Base-by-base conservation (phyloP, 2,329 filamentous ascomycete genomes). In the Exophiala oligosperma region DNA sequence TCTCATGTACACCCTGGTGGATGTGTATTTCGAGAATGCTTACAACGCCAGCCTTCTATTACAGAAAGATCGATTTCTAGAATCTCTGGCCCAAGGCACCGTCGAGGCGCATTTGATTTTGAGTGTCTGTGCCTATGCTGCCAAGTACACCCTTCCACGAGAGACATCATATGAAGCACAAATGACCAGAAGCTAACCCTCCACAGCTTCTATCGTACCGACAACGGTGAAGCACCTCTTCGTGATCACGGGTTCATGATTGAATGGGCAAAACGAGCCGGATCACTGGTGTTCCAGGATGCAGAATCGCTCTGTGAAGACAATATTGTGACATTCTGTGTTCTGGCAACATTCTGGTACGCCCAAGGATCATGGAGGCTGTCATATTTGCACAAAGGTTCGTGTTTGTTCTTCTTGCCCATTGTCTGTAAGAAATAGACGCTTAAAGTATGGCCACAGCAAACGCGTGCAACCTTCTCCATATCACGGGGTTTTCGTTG, bases 101-200 rank as follows among this genome's bases (percentile, higher is more conserved):
- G 57, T 35, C 11, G 21, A 11, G 23, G 9, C 54, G 12, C 58
- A 60, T 51, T 14, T 60, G 11, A 35, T 60, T 6, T 48, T 60
- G 28, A 60, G 58, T 43, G 26, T 60, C 49, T 60, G 58, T 41
- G 58, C 58, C 7, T 60, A 38, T 35, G 58, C 49, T 17, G 58
- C 58, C 17, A 60, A 57, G 58, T 60, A 57, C 29, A 48, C 23
- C 52, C 11, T 3, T 44, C n/a, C 32, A 28, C 17, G 12, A 32
- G 32, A 26, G 21, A n/a, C 17, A 29, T 17, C 17, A 56, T 17
- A 43, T 40, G 21, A 37, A 50, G 49, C 37, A 54, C 35, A 23
- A 28, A 17, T 41, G 38, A 41, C 9, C 17, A 17, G 17, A 17
- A 17, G 17, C 17, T n/a, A 9, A 46, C 9, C 44, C 14, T 49